Evolutionary conservation across 2,329 filamentous ascomycete species (phyloP).

Genomic region (Volutella citrinella): DNA sequence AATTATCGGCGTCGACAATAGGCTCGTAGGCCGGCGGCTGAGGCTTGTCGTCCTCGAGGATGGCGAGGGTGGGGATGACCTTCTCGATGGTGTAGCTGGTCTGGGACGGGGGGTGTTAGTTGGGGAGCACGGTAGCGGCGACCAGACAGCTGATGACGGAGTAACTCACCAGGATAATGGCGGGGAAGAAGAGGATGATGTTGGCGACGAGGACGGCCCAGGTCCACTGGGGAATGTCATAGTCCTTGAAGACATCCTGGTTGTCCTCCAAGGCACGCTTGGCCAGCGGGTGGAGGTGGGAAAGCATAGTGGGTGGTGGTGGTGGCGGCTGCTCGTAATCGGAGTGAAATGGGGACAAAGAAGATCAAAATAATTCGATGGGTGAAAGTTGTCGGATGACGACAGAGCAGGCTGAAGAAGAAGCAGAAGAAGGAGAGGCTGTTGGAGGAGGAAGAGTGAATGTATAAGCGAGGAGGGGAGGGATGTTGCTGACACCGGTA

Average conservation of each 20-base stretch:
- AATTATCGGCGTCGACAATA: constrained; percentile 40
- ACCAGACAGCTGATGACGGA: too few species aligned
- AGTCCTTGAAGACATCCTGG: too few species aligned
- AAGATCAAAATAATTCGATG: not conserved
- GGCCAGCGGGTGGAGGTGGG: constrained; percentile 14
- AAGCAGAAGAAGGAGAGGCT: constrained; percentile 1
- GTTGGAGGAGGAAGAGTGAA: constrained; percentile 11
- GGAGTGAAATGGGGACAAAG: not conserved
- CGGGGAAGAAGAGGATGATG: constrained; percentile 43
- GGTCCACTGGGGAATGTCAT: constrained; percentile 35
- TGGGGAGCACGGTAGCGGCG: too few species aligned
- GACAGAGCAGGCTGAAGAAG: not conserved
- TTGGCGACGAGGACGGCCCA: constrained; percentile 37
- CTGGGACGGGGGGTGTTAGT: constrained; percentile 26
- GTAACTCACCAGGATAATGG: constrained; percentile 39
- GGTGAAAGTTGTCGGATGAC: constrained; percentile 3
- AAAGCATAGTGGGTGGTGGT: constrained; percentile 20
- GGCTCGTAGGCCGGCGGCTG: constrained; percentile 54
- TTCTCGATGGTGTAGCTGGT: constrained; percentile 48
- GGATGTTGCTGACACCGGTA: too few species aligned
- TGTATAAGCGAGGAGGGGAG: too few species aligned
- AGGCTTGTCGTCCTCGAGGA: constrained; percentile 56
- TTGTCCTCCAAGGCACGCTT: too few species aligned
- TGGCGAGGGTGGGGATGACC: constrained; percentile 53
- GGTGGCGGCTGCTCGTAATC: too few species aligned